Percentiles rank a stretch among this genome's conserved stretches.
Conservation (phyloP, 768 basidiomycete genomes). For the Suillus fuscotomentosus region DNA sequence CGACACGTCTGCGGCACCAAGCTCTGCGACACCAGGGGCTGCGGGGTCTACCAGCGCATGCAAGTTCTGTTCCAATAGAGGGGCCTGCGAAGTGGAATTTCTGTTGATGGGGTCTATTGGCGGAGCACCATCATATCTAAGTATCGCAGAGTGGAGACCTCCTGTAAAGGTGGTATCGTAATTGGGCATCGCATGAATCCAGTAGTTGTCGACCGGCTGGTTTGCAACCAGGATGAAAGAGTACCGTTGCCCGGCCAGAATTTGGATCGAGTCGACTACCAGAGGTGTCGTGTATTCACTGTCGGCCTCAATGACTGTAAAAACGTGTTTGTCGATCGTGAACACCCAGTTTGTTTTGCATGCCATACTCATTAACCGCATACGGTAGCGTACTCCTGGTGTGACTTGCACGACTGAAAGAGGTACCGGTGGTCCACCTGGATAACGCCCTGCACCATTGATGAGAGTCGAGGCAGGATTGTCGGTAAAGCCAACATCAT, state of each 20-base stretch:
- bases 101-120: constrained; percentile 6
- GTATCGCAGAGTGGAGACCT: constrained; percentile 11
- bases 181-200: constrained; percentile 15
- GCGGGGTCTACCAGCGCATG: constrained; percentile 13
- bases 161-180: constrained; percentile 36
- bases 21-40: constrained; percentile 10
- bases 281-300: constrained; percentile 36
- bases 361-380: constrained; percentile 35
- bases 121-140: constrained; percentile 15
- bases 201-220: constrained; percentile 41
- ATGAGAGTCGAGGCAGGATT: constrained; percentile 35
- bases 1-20: constrained; percentile 17
- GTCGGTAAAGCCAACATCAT: not conserved
- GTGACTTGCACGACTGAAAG: constrained; percentile 34
- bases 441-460: constrained; percentile 36
- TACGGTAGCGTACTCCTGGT: constrained; percentile 35
- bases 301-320: constrained; percentile 42
- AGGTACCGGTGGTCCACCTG: constrained; percentile 19
- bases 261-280: constrained; percentile 33
- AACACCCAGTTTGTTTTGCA: constrained; percentile 30
- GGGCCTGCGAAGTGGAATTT: not conserved
- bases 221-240: constrained; percentile 42
- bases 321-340: constrained; percentile 18
- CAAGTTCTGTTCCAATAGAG: constrained; percentile 18
- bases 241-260: constrained; percentile 43